Evolutionary conservation across 768 basidiomycete species (phyloP).

Genomic region (Boletus vinaceobasis): DNA sequence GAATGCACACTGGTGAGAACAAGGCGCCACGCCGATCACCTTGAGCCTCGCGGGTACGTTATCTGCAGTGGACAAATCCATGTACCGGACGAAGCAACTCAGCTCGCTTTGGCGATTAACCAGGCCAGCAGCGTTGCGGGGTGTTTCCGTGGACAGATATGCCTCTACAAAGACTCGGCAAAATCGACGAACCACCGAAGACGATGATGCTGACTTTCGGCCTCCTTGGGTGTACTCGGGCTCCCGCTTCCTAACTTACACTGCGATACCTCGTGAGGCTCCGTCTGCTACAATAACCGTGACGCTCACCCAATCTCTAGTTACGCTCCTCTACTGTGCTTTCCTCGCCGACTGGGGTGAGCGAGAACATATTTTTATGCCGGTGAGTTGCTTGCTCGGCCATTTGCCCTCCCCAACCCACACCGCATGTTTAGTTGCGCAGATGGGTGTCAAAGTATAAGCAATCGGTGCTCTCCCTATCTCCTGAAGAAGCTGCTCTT

Average conservation of each 20-base stretch:
- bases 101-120: not conserved
- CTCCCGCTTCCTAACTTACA: slow-evolving; percentile 49
- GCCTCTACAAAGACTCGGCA: slow-evolving; percentile 15
- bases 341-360: slow-evolving; percentile 69
- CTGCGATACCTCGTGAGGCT: slow-evolving; percentile 52
- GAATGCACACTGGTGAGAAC: not conserved
- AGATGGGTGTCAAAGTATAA: slow-evolving; percentile 53
- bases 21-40: not conserved
- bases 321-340: slow-evolving; percentile 50
- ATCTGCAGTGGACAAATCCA: not conserved
- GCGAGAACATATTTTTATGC: slow-evolving; percentile 67
- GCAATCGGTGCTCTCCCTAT: slow-evolving; percentile 54
- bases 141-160: slow-evolving; percentile 2
- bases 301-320: slow-evolving; percentile 32
- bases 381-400: slow-evolving; percentile 41
- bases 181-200: slow-evolving; percentile 4
- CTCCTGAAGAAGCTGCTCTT: slow-evolving; percentile 48
- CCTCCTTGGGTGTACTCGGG: slow-evolving; percentile 59
- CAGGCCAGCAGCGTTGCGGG: not conserved
- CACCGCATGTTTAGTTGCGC: slow-evolving; percentile 40
- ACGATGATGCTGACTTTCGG: slow-evolving; percentile 44
- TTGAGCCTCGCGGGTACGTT: not conserved
- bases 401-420: not conserved
- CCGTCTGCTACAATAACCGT: not conserved
- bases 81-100: slow-evolving; percentile 3